A percentile compares a stretch with the other conserved stretches of the same genome.
Evolutionary conservation across 345 rosid genomes (phyloP).

Genomic region (Angophora floribunda): DNA sequence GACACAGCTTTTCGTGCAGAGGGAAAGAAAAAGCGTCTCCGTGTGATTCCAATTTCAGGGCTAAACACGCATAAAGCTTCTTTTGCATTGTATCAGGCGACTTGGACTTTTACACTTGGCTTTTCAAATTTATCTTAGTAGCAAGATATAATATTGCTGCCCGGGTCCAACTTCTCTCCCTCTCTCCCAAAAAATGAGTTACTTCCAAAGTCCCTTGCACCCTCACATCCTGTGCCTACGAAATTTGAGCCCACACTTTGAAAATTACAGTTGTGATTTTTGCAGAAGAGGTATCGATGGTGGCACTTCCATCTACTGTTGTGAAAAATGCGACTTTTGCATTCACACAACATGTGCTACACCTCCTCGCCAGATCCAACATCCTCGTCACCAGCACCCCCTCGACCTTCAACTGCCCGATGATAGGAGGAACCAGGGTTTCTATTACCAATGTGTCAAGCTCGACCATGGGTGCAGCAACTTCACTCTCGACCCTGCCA

Average conservation of each 20-base stretch:
- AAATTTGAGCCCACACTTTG: background rate
- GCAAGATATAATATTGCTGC: background rate
- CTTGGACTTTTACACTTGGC: background rate
- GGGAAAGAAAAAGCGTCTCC: background rate
- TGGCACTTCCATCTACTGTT: background rate
- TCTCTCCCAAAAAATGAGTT: background rate
- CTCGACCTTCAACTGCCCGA: background rate
- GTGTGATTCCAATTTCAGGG: background rate
- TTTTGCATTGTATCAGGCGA: background rate
- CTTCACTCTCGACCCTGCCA: accelerated
- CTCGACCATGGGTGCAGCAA: accelerated
- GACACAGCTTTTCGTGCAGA: background rate
- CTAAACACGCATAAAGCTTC: background rate
- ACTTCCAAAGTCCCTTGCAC: background rate
- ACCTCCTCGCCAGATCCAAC: background rate
- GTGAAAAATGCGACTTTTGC: background rate
- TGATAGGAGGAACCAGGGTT: no score
- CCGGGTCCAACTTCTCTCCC: background rate
- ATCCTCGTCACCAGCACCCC: background rate
- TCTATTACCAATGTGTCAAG: background rate
- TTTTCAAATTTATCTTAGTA: background rate
- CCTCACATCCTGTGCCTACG: background rate
- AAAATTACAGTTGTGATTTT: background rate
- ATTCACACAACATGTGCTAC: background rate
- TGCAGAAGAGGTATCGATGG: background rate